Evolutionary conservation across 305 asterid species (phyloP).

Genomic region (Fraxinus greggii): DNA sequence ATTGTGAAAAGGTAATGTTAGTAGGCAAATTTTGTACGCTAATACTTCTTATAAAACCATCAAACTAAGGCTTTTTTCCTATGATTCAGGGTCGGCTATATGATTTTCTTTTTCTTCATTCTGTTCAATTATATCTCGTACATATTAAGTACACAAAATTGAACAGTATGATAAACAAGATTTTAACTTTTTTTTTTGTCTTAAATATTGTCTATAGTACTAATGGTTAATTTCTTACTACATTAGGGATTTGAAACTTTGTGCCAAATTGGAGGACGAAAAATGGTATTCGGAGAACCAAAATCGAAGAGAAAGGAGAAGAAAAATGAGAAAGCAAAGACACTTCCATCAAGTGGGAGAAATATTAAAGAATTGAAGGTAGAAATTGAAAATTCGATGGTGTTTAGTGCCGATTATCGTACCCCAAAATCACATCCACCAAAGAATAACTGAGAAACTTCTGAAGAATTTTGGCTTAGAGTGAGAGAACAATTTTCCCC

Average conservation of each 20-base stretch:
- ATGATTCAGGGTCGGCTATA: background rate
- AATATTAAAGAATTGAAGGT: slow-evolving; percentile 21
- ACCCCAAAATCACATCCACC: slow-evolving; percentile 44
- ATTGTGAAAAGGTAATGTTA: background rate
- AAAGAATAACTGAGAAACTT: slow-evolving; percentile 34
- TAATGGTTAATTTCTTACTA: background rate
- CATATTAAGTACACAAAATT: background rate
- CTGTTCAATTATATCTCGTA: background rate
- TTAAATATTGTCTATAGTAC: background rate
- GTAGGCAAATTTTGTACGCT: background rate
- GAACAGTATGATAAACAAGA: background rate
- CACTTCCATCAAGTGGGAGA: background rate
- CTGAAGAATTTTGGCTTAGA: background rate
- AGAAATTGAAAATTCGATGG: slow-evolving; percentile 28
- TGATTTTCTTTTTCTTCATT: background rate
- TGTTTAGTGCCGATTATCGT: slow-evolving; percentile 42
- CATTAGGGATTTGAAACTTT: slow-evolving; percentile 9
- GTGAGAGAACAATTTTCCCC: slow-evolving; percentile 9
- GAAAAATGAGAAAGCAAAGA: background rate
- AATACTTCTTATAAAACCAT: background rate
- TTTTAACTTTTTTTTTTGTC: too few species aligned
- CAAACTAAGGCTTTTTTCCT: background rate
- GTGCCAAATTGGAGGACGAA: slow-evolving; percentile 29
- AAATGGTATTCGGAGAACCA: slow-evolving; percentile 20
- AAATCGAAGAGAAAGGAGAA: background rate